phyloP scores from a whole-genome alignment of 2,329 filamentous ascomycete species.

The Tolypocladium ovalisporum region DNA sequence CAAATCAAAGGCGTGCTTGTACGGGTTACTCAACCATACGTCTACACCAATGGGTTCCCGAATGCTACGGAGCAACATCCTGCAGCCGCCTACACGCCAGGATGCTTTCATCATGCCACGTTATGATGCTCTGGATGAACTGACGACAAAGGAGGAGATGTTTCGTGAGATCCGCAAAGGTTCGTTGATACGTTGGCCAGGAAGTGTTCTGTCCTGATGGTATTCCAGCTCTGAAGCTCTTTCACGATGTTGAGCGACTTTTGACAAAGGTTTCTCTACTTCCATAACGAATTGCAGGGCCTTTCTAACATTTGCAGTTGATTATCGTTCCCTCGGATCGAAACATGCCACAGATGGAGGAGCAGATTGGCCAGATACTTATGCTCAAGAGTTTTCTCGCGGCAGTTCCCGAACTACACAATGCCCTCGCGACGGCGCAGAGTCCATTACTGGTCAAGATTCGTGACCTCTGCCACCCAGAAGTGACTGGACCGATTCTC shows the following conservation, averaged over 20 bases:
- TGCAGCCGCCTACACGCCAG: constrained; percentile 73
- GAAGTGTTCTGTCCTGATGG: background rate
- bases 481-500: constrained; percentile 49
- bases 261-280: constrained; percentile 47
- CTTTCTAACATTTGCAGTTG: constrained; percentile 35
- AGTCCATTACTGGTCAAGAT: constrained; percentile 58
- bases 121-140: constrained; percentile 74
- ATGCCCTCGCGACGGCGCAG: constrained; percentile 53
- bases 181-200: constrained; percentile 15
- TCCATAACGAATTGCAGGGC: too few relatives aligned
- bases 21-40: constrained; percentile 77
- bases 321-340: constrained; percentile 62
- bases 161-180: constrained; percentile 67
- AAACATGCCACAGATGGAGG: constrained; percentile 60
- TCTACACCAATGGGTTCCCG: constrained; percentile 80
- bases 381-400: constrained; percentile 75
- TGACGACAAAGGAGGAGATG: constrained; percentile 74
- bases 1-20: constrained; percentile 73
- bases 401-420: constrained; percentile 54
- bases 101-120: constrained; percentile 55
- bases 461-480: constrained; percentile 55
- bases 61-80: constrained; percentile 71
- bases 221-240: constrained; percentile 54
- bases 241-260: constrained; percentile 70
- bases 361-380: constrained; percentile 76